Percentiles rank a stretch among this genome's conserved stretches.
Evolutionary conservation across 2,329 filamentous ascomycete species (phyloP).

Genomic region (Scopulariopsis brevicaulis): DNA sequence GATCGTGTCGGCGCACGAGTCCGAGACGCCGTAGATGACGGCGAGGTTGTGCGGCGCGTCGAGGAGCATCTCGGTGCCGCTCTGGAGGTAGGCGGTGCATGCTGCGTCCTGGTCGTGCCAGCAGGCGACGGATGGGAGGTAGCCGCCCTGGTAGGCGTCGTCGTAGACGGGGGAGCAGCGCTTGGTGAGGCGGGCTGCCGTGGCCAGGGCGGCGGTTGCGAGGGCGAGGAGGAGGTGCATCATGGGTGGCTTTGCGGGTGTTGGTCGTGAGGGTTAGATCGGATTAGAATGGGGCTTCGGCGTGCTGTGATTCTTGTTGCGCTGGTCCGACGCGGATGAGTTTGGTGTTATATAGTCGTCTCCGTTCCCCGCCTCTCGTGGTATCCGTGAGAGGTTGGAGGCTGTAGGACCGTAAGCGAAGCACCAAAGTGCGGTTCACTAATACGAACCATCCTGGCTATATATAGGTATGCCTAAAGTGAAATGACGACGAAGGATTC

Average conservation of each 20-base stretch:
- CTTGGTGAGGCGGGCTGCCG: constrained; percentile 6
- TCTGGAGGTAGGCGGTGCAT: constrained; percentile 10
- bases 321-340: too few relatives aligned
- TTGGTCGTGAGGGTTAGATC: not conserved
- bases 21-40: constrained; percentile 11
- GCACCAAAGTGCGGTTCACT: too few relatives aligned
- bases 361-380: too few relatives aligned
- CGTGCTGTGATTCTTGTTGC: too few relatives aligned
- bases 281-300: too few relatives aligned
- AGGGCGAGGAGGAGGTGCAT: not conserved
- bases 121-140: constrained; percentile 14
- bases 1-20: constrained; percentile 11
- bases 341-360: too few relatives aligned
- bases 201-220: not conserved
- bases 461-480: too few relatives aligned
- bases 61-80: constrained; percentile 10
- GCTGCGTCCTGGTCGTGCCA: constrained; percentile 13
- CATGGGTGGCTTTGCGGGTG: not conserved
- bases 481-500: too few relatives aligned
- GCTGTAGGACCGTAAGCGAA: too few relatives aligned
- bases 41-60: constrained; percentile 10
- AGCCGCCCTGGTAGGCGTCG: constrained; percentile 10
- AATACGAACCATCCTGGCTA: too few relatives aligned
- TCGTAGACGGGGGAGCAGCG: constrained; percentile 13
- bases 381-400: too few relatives aligned